Conservation (phyloP, 2,329 filamentous ascomycete species). For the Aspergillus floridensis region DNA sequence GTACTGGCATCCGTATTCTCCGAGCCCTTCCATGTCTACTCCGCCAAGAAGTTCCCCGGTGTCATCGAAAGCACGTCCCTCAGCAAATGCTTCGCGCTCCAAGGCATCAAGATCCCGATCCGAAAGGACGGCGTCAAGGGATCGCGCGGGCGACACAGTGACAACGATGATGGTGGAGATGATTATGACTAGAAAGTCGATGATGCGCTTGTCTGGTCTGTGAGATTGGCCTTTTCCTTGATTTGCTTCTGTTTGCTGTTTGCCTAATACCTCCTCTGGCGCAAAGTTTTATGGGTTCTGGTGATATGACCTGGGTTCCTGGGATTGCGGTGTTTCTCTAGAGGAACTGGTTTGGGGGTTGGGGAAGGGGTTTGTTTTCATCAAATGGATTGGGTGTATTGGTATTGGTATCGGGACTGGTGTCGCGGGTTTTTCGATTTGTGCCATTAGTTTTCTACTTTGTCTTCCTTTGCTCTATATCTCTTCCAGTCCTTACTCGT, state of each 20-base stretch:
- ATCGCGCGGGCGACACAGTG: conserved; percentile 35
- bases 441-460: conserved; percentile 11
- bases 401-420: conserved; percentile 32
- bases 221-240: conserved; percentile 1
- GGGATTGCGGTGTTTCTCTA: conserved; percentile 17
- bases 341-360: conserved; percentile 23
- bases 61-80: conserved; percentile 90
- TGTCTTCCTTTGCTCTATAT: not conserved
- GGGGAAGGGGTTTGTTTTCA: conserved; percentile 19
- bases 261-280: not conserved
- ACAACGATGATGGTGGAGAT: conserved; percentile 34
- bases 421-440: conserved; percentile 22
- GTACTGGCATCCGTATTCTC: conserved; percentile 85
- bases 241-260: not conserved
- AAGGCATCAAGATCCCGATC: conserved; percentile 96
- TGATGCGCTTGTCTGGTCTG: not conserved
- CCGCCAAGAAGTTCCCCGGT: conserved; percentile 96
- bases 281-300: conserved; percentile 3
- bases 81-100: conserved; percentile 87
- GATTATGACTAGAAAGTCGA: conserved; percentile 27
- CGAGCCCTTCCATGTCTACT: conserved; percentile 88
- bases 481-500: not conserved
- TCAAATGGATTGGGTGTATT: conserved; percentile 24
- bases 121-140: conserved; percentile 71
- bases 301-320: not conserved